phyloP scores from a whole-genome alignment of 2,329 filamentous ascomycete genomes.

The Apiospora koreana region DNA sequence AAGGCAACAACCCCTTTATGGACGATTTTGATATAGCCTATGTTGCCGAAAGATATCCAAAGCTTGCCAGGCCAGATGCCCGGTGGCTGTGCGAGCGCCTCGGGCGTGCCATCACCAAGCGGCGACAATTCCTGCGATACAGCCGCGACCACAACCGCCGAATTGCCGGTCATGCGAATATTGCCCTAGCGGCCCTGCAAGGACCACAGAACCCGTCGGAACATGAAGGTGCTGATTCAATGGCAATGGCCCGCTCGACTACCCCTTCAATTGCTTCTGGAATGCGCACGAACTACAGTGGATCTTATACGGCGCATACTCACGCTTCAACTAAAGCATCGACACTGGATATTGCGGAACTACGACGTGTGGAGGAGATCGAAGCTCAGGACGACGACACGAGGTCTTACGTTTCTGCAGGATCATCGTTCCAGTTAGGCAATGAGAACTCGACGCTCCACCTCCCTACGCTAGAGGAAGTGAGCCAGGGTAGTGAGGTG shows the following conservation, averaged over 20 bases:
- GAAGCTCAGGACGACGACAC: background rate
- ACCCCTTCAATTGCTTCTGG: background rate
- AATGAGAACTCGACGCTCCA: background rate
- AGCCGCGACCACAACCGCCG: conserved; percentile 6
- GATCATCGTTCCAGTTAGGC: background rate
- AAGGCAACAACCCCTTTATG: conserved; percentile 2
- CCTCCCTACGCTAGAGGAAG: background rate
- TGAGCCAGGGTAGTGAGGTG: background rate
- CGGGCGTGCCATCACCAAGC: conserved; percentile 15
- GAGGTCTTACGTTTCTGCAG: background rate
- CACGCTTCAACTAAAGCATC: background rate
- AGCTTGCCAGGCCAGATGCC: background rate
- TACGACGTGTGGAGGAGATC: background rate
- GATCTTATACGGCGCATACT: background rate
- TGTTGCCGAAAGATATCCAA: conserved; percentile 14
- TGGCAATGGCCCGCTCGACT: background rate
- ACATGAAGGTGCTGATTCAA: background rate
- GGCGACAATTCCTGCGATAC: conserved; percentile 15
- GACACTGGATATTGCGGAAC: background rate
- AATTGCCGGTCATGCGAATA: background rate
- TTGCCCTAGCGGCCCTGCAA: background rate
- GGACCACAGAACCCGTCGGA: background rate
- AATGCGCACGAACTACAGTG: background rate
- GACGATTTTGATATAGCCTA: conserved; percentile 16
- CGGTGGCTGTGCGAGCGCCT: conserved; percentile 9